Base-by-base conservation (phyloP, 2,329 filamentous ascomycete genomes). In the Emericellopsis atlantica region DNA sequence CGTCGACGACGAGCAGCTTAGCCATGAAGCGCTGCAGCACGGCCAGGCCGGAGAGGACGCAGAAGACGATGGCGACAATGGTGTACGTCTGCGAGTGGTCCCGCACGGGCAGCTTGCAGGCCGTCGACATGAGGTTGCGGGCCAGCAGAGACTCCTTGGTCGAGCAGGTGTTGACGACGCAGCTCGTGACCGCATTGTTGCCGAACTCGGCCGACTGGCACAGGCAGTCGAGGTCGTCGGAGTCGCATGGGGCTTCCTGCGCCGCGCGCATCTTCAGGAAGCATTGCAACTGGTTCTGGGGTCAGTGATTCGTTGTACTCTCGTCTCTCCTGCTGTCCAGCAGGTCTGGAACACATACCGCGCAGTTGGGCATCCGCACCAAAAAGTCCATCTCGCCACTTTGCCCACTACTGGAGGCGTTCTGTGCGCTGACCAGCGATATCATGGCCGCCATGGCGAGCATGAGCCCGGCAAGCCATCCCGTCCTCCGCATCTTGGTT, bases 11-110 rank as follows among this genome's bases (percentile, higher is more conserved):
- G 37, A 41, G 60, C 11, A 64, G 40, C 41, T 58, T 61, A 32
- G 51, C 60, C 2, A 45, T 50, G 8, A 70, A 57, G 15, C 70
- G 64, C 12, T 69, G 54, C 1, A 63, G 40, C 12, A 70, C 54
- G 40, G 67, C 66, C 15, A 62, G 44, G 38, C 50, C 59, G 2
- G 63, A 59, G 5, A 68, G 48, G 6, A 55, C 50, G 26, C 55
- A 59, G 9, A 65, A 49, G 43, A 46, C 31, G 47, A 58, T 49
- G 45, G 54, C 53, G 2, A 67, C 51, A 36, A 51, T 54, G 5
- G 59, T 48, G 37, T 64, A 56, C n/a, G 56, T 47, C 18, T 51
- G 46, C 45, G 46, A 58, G 40, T 55, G 59, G 45, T 62, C 50
- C 12, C 55, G 49, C 7, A 53, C 31, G 9, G 48, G 52, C 4